Base-by-base conservation (phyloP, 805 yeast species). In the Jamesozyma gamospora region DNA sequence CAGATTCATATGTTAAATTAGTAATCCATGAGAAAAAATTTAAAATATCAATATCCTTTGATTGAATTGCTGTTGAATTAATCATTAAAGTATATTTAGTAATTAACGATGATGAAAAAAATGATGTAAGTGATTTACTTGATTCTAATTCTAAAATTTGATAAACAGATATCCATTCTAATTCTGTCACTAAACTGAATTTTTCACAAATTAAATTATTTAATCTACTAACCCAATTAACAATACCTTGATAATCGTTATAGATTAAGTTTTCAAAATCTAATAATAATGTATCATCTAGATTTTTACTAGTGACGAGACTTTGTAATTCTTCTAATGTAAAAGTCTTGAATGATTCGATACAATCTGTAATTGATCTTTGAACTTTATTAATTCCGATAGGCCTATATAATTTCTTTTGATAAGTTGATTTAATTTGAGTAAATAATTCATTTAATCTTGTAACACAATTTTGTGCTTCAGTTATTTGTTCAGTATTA, bases 141-240 rank as follows among this genome's bases (percentile, higher is more conserved):
- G 79, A 74, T 43, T 81, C 79, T 26, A 74, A 64, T 55, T 88
- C 96, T 34, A 90, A 60, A 1, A 79, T 62, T 52, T 85, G 90
- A 55, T 75, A 82, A 3, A 80, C 73, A 40, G 72, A 71, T 37
- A 85, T 66, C 96, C 96, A 90, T 50, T 88, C 94, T 43, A 72
- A 74, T 11, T 76, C 58, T 11, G 75, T 70, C 3, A 51, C 50
- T 18, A 56, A 39, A 13, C 45, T 65, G 53, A 80, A 77, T 26
- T 80, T 66, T 3, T 72, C 70, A 2, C 72, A 65, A 21, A 83
- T 69, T 6, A 84, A 64, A 14, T 67, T 64, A 59, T 88, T 90
- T 42, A 88, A 58, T 34, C 71, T 70, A 40, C 71, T 72, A 17
- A 85, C 66, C 60, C 84, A 81, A 36, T 66, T 63, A 43, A 79